Base-by-base conservation (phyloP, 2,329 filamentous ascomycete genomes). In the Neofusicoccum ribis region DNA sequence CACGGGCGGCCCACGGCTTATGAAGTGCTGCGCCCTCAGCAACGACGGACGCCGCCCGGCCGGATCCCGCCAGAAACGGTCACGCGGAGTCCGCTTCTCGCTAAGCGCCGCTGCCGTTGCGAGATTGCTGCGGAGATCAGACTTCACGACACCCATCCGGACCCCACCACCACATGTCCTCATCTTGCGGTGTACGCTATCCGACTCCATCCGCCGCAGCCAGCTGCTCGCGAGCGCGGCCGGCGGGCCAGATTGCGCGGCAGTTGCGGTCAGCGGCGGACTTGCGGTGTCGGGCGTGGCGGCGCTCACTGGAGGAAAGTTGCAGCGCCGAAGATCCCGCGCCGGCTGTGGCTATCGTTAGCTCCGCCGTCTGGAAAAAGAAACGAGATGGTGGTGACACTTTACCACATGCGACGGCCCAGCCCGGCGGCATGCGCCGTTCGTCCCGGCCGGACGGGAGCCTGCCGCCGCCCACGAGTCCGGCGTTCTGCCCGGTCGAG, bases 291-390 rank as follows among this genome's bases (percentile, higher is more conserved):
- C 56, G 41, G 37, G 20, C 23, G 3, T 27, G 9, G 11, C 9
- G 20, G 41, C 37, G 5, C 15, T 31, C 41, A 46, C 56, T 59
- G 15, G 41, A 59, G 56, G n/a, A 47, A 20, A 27, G 27, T 12
- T 15, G 7, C 41, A 27, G 12, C 56, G 56, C 23, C 11, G 56
- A 47, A n/a, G 56, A 47, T 59, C 56, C 20, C 41, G 41, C 56
- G 6, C 41, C 41, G 3, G 56, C 56, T 59, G 56, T 20, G 56
- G 56, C 56, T 59, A 59, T 59, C 47, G 56, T 59, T 59, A 59
- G 56, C 27, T 9, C 41, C n/a, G 9, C 23, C 12, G 8, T 11
- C 31, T 20, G 56, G 14, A 34, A 47, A 34, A 59, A 34, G 23
- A 31, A 59, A 17, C 27, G 15, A 59, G n/a, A 36, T 37, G 56